Conservation (phyloP, 192 early-diverging fungal species). For the Linnemannia schmuckeri region DNA sequence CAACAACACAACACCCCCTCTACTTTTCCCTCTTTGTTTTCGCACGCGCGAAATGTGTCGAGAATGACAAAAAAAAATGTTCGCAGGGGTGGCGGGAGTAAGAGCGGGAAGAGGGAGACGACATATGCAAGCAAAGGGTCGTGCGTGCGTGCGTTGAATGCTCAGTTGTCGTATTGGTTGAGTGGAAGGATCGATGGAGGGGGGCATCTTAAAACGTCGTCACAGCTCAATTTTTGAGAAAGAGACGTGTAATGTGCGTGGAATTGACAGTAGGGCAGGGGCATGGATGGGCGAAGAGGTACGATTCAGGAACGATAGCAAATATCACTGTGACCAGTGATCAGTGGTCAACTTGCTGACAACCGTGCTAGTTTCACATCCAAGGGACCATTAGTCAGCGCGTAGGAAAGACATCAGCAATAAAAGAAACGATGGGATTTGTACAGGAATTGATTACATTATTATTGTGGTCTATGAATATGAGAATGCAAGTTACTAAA, state of each 20-base stretch:
- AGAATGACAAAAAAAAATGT: neutral
- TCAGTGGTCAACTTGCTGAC: no score
- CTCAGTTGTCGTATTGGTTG: neutral
- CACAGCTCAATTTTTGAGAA: neutral
- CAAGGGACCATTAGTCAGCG: neutral
- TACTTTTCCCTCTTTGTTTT: no score
- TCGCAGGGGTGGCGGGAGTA: neutral
- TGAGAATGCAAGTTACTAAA: neutral
- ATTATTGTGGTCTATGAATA: neutral
- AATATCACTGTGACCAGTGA: no score
- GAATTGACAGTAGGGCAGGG: no score
- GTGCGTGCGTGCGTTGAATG: neutral
- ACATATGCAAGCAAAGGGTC: neutral
- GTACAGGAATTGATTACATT: neutral
- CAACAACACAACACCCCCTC: no score
- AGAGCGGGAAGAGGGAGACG: neutral
- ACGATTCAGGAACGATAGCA: no score
- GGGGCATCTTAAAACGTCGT: neutral
- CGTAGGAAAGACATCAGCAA: neutral
- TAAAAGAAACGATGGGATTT: neutral
- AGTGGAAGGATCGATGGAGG: neutral
- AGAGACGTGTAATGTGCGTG: no score
- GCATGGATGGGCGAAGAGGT: neutral
- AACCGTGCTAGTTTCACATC: no score
- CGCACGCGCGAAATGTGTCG: neutral